phyloP scores from a whole-genome alignment of 371 early-diverging fungal species.

The Circinella minor region DNA sequence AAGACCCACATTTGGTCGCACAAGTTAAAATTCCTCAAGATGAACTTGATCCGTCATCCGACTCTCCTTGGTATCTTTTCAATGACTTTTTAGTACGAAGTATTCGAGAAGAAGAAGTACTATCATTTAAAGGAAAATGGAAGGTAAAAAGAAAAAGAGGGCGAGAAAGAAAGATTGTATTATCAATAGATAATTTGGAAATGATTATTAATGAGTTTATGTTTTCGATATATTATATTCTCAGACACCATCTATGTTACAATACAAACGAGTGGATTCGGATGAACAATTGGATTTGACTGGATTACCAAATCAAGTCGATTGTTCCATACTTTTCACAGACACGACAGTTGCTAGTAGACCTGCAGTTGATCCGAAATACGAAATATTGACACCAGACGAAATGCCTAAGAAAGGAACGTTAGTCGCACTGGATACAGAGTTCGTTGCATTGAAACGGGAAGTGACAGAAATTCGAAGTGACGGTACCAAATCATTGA shows the following conservation, averaged over 20 bases:
- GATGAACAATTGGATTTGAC: slow-evolving; percentile 43
- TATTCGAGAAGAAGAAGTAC: slow-evolving; percentile 71
- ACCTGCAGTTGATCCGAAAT: slow-evolving; percentile 55
- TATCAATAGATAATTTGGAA: too few relatives aligned
- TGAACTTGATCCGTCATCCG: not conserved
- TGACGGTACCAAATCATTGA: slow-evolving; percentile 84
- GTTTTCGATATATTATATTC: too few relatives aligned
- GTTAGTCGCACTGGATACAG: slow-evolving; percentile 90
- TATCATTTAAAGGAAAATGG: slow-evolving; percentile 76
- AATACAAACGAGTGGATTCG: slow-evolving; percentile 67
- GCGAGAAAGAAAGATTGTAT: too few relatives aligned
- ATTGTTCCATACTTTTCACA: slow-evolving; percentile 51
- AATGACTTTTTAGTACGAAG: slow-evolving; percentile 93
- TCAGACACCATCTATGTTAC: slow-evolving; percentile 71
- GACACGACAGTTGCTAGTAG: slow-evolving; percentile 51
- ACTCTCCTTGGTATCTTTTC: slow-evolving; percentile 81
- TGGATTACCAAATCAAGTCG: slow-evolving; percentile 39
- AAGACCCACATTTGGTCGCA: slow-evolving; percentile 77
- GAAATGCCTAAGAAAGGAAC: slow-evolving; percentile 74
- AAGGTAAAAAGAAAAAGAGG: slow-evolving; percentile 55
- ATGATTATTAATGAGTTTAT: too few relatives aligned
- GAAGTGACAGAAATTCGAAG: slow-evolving; percentile 92
- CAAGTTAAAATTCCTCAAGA: slow-evolving; percentile 50
- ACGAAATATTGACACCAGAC: slow-evolving; percentile 54
- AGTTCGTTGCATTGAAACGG: slow-evolving; percentile 89